Base-by-base conservation (phyloP, 345 rosid genomes). In the Rubroshorea leprosula region DNA sequence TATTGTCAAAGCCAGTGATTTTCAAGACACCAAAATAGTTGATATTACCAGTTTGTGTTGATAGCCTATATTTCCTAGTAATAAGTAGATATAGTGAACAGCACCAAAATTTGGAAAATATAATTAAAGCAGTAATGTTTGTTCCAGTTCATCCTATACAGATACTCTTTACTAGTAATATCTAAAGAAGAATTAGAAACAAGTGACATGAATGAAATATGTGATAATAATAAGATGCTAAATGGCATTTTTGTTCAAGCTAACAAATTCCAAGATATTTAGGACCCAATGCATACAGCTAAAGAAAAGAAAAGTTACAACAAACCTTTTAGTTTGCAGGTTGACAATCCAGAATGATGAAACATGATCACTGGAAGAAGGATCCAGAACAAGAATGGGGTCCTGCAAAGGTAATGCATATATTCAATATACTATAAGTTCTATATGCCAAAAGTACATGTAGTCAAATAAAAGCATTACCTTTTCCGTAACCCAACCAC, bases 341-440 rank as follows among this genome's bases (percentile, higher is more conserved):
- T 93, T 89, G 75, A 85, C 64, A 77, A 93, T 87, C 99, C 99
- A 93, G 69, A 93, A 89, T 13, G 96, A 89, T 66, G 97, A 82
- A 48, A 79, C 69, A 57, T 76, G 84, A 50, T 70, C 86, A 74
- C 69, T 74, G 23, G 94, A 83, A 68, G 81, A 77, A 58, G 84
- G 78, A 82, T 93, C 96, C 68, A 87, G 73, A 68, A 93, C 72
- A 75, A 75, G 86, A 70, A 82, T 68, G 31, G 85, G 94, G 62
- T 82, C 94, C 99, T 93, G 80, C 78, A 72, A 66, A 67, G 64
- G 64, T 20, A 56, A 61, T 60, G 51, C 45, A 41, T 31, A 43
- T 6, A 19, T 29, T 6, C 70, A 27, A 58, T 54, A 24, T 16
- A 26, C 8, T 13, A 35, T 54, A 21, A 31, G 19, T 21, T 55